Percentiles rank a stretch among this genome's conserved stretches.
Evolutionary conservation across 805 yeast species (phyloP).

Genomic region (Hanseniaspora occidentalis): DNA sequence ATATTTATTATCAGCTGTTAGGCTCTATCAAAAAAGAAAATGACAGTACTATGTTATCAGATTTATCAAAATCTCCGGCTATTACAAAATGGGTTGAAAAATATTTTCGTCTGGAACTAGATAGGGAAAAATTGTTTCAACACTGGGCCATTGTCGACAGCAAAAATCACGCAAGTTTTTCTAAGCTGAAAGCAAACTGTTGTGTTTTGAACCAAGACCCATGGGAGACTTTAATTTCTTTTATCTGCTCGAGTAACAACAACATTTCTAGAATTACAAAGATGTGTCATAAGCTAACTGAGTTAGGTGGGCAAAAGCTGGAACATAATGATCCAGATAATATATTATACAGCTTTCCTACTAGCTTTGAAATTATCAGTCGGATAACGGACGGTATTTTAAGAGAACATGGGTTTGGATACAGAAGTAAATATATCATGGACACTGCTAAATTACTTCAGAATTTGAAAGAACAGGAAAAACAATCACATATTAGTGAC

Average conservation of each 20-base stretch:
- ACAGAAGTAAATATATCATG: conserved; percentile 78
- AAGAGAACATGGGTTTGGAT: conserved; percentile 58
- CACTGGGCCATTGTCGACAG: conserved; percentile 27
- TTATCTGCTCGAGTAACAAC: conserved; percentile 92
- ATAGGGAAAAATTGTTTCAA: neutral
- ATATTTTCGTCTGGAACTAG: neutral
- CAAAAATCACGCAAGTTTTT: conserved; percentile 37
- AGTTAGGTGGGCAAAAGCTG: conserved; percentile 53
- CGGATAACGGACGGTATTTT: conserved; percentile 33
- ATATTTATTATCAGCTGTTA: neutral
- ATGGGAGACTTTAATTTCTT: conserved; percentile 86
- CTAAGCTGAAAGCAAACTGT: conserved; percentile 12
- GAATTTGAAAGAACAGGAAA: conserved; percentile 17
- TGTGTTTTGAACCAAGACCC: conserved; percentile 68
- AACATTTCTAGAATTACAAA: conserved; percentile 86
- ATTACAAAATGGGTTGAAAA: neutral
- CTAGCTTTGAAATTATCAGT: conserved; percentile 37
- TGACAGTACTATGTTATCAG: neutral
- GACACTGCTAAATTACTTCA: conserved; percentile 55
- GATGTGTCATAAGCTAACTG: conserved; percentile 76
- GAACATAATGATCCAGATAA: conserved; percentile 23
- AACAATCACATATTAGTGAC: conserved; percentile 10
- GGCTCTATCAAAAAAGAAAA: neutral
- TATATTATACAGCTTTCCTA: conserved; percentile 63
- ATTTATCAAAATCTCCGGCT: neutral